Base-by-base conservation (phyloP, 1,139 yeast species). In the Taphrina betulina region DNA sequence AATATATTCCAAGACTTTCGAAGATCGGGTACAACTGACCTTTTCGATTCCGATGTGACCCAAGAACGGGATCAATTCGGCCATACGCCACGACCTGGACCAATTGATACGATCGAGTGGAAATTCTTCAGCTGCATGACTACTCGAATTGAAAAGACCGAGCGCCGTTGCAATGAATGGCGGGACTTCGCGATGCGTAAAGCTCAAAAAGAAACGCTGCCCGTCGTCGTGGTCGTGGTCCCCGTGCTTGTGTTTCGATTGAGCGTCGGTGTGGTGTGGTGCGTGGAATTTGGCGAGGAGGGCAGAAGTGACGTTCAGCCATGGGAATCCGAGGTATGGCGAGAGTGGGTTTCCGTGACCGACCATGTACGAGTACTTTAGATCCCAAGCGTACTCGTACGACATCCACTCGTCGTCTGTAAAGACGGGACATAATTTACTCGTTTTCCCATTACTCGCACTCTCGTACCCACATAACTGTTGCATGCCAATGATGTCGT, bases 351-450 rank as follows among this genome's bases (percentile, higher is more conserved):
- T 50, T 12, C 38, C 46, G 37, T 50, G 54, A 1, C 54, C 54
- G 10, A 31, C 37, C 54, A 50, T 50, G 54, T 23, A 50, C 31
- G 46, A 38, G 41, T 50, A 50, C 40, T 50, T 50, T 19, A 40
- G 28, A 19, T 50, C 54, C 43, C 43, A 50, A 5, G 46, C 46
- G 33, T 50, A 50, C 33, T 50, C 54, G 23, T 50, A 50, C 22
- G 46, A 20, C 54, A 50, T 50, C 54, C 54, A 50, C 41, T 50
- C 54, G 34, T 50, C 54, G 23, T 50, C 54, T 17, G 54, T 50
- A 38, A 50, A 50, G 17, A 35, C 54, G 7, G 45, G 46, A 40
- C 54, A 50, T 23, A 50, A 40, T 26, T 22, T 24, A n/a, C 46
- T 38, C 22, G 17, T 14, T 19, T 33, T 28, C 10, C 54, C 54